Evolutionary conservation across 2,329 filamentous ascomycete species (phyloP).

Genomic region (Hymenoscyphus scutula): DNA sequence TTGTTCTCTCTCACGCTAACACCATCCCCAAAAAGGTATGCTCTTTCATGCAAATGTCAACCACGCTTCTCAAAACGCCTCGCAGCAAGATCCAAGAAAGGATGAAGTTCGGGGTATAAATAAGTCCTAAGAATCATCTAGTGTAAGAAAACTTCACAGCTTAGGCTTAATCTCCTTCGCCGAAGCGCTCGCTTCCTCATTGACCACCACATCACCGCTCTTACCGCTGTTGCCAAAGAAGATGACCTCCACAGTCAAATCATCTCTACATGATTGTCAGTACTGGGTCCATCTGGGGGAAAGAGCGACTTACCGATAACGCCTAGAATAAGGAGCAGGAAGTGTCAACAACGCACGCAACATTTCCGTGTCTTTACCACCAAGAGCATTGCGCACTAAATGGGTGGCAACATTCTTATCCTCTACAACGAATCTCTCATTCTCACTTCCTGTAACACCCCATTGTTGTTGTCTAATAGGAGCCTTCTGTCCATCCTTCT

Average conservation of each 20-base stretch:
- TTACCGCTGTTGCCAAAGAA: conserved; percentile 87
- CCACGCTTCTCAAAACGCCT: background rate
- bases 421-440: conserved; percentile 85
- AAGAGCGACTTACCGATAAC: conserved; percentile 68
- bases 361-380: conserved; percentile 90
- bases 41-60: too few relatives aligned
- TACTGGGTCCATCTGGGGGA: conserved; percentile 6
- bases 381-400: conserved; percentile 89
- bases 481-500: conserved; percentile 70
- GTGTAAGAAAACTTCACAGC: conserved; percentile 23
- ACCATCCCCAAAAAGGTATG: too few relatives aligned
- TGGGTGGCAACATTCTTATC: conserved; percentile 97
- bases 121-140: background rate
- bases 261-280: conserved; percentile 60
- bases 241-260: conserved; percentile 95
- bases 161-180: conserved; percentile 35
- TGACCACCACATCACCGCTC: conserved; percentile 76
- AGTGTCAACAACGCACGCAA: conserved; percentile 88
- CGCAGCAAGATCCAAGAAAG: background rate
- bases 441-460: conserved; percentile 71
- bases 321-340: conserved; percentile 83
- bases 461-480: conserved; percentile 90
- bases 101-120: too few relatives aligned
- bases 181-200: conserved; percentile 76
- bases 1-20: too few relatives aligned